These are phyloP conservation scores for Peronospora belbahrii DNA, from an alignment of 352 stramenopile genomes.

Conservation along the genomic window DNA sequence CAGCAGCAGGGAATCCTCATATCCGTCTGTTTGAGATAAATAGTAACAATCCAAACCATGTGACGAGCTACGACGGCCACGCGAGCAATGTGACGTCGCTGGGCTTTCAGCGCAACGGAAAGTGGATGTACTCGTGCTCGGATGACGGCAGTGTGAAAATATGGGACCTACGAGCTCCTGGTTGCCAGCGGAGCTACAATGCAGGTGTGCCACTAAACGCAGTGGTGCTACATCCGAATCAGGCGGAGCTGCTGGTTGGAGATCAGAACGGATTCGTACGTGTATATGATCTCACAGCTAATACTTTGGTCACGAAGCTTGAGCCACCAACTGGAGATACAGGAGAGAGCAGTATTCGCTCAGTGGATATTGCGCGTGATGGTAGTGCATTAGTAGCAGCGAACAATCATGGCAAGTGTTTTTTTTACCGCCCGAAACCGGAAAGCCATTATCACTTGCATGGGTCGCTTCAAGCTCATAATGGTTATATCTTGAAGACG, in stretches of 20 bases:
- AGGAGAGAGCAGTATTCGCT: slow-evolving; percentile 81
- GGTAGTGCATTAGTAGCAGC: slow-evolving; percentile 87
- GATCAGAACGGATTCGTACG: slow-evolving; percentile 93
- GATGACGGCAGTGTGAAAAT: slow-evolving; percentile 95
- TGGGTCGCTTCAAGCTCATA: slow-evolving; percentile 75
- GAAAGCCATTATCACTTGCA: slow-evolving; percentile 61
- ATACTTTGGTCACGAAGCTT: slow-evolving; percentile 58
- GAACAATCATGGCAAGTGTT: slow-evolving; percentile 93
- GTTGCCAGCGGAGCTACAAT: slow-evolving; percentile 85
- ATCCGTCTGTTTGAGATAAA: slow-evolving; percentile 98
- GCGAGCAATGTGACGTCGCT: slow-evolving; percentile 94
- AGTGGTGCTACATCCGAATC: slow-evolving; percentile 93
- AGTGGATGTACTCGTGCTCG: slow-evolving; percentile 96
- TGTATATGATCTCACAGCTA: slow-evolving; percentile 87
- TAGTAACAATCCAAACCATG: slow-evolving; percentile 91
- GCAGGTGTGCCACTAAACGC: slow-evolving; percentile 89
- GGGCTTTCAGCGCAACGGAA: slow-evolving; percentile 95
- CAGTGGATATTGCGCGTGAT: slow-evolving; percentile 90
- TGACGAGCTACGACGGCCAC: slow-evolving; percentile 95
- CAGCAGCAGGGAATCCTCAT: slow-evolving; percentile 94
- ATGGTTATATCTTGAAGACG: slow-evolving; percentile 89
- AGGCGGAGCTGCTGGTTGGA: slow-evolving; percentile 72
- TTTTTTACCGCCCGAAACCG: slow-evolving; percentile 83
- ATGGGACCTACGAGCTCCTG: slow-evolving; percentile 87
- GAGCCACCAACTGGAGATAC: slow-evolving; percentile 42